Conservation (phyloP, 2,329 filamentous ascomycete genomes). For the Pyricularia pennisetigena region DNA sequence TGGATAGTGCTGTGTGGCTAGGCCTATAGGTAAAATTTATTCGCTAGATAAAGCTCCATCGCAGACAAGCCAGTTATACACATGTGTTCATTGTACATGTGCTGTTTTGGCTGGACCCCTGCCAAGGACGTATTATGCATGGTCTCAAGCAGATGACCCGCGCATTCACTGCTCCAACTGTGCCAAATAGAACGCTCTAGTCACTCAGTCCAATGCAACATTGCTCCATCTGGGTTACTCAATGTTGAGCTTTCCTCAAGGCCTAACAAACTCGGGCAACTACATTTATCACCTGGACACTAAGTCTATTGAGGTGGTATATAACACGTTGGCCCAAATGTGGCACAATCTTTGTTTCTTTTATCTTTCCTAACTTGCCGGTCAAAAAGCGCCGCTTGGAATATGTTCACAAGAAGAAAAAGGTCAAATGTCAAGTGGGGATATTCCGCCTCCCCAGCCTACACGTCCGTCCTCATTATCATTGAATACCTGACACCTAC, state of each 20-base stretch:
- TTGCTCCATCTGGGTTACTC: not conserved
- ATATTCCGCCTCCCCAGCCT: not conserved
- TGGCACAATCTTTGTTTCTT: not conserved
- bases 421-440: not conserved
- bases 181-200: not conserved
- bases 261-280: not conserved
- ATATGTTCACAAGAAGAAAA: not conserved
- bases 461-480: not conserved
- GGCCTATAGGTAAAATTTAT: not conserved
- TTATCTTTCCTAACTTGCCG: not conserved
- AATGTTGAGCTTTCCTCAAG: not conserved
- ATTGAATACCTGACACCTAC: not conserved
- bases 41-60: not conserved
- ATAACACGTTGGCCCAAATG: not conserved
- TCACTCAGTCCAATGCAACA: not conserved
- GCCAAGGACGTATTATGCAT: not conserved
- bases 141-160: not conserved
- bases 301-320: not conserved
- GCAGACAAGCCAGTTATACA: not conserved
- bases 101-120: not conserved
- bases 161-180: not conserved
- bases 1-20: not conserved
- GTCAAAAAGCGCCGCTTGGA: not conserved
- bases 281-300: not conserved
- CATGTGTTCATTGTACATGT: not conserved